Percentiles rank a stretch among this genome's conserved stretches.
Evolutionary conservation across 225 moss, liverwort and hornwort species (phyloP).

Genomic region (Ulota crispa): DNA sequence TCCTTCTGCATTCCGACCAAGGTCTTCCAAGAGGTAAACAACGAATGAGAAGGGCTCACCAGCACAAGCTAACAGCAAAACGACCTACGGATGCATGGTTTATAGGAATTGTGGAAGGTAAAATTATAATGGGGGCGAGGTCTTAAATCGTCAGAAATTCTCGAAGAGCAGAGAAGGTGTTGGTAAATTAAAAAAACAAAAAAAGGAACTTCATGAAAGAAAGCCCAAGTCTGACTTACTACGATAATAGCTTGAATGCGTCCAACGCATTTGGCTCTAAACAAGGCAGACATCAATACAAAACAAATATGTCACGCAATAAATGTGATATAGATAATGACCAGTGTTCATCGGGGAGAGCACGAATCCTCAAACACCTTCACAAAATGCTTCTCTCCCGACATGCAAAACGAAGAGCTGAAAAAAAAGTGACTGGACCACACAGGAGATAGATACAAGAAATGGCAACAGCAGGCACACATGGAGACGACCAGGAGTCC

Average conservation of each 20-base stretch:
- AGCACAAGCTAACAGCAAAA: neutral
- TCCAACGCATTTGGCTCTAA: neutral
- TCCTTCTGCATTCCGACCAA: neutral
- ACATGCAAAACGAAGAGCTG: neutral
- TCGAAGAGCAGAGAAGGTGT: too few species aligned
- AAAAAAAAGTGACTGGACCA: neutral
- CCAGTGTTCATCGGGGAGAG: neutral
- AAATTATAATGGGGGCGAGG: too few species aligned
- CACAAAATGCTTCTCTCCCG: neutral
- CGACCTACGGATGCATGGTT: too few species aligned
- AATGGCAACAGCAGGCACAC: neutral
- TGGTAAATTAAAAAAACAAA: too few species aligned
- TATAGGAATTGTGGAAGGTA: too few species aligned
- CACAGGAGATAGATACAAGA: neutral
- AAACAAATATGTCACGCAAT: neutral
- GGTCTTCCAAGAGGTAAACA: neutral
- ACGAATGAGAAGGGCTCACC: neutral
- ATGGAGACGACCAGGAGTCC: neutral
- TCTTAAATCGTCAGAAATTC: too few species aligned
- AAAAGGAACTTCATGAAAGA: too few species aligned
- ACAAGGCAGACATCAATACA: neutral
- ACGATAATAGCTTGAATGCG: too few species aligned
- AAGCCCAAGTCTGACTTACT: too few species aligned
- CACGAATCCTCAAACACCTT: neutral
- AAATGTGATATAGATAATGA: neutral